These are phyloP conservation scores for Nissolia schottii DNA, from an alignment of 306 rosid species.

Conservation along the genomic window DNA sequence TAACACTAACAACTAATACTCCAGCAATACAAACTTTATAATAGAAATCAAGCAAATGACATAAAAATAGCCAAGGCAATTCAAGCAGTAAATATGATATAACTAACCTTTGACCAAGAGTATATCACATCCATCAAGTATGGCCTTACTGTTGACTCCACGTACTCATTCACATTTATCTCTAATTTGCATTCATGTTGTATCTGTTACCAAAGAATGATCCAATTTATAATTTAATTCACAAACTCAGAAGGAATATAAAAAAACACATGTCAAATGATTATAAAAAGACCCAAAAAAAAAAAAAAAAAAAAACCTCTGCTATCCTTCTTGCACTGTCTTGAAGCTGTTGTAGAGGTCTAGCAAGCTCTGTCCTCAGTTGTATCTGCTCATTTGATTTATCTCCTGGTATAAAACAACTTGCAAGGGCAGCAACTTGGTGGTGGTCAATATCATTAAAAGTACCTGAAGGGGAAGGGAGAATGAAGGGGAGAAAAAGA, in stretches of 20 bases:
- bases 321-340: constrained; percentile 97
- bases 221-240: not conserved
- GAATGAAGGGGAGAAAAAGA: not conserved
- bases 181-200: constrained; percentile 97
- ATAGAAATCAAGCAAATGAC: constrained; percentile 6
- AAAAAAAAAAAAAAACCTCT: constrained; percentile 76
- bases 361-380: constrained; percentile 83
- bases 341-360: constrained; percentile 95
- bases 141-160: constrained; percentile 95
- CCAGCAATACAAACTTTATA: not conserved
- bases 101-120: constrained; percentile 94
- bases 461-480: constrained; percentile 51
- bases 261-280: constrained; percentile 1
- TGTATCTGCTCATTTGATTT: constrained; percentile 90
- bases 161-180: constrained; percentile 77
- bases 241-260: constrained; percentile 11
- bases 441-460: constrained; percentile 95
- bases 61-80: not conserved
- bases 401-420: constrained; percentile 96
- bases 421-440: constrained; percentile 94
- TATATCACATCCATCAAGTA: constrained; percentile 94
- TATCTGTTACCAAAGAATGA: constrained; percentile 47
- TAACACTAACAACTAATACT: not conserved
- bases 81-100: constrained; percentile 8
- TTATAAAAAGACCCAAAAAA: too few species aligned